Evolutionary conservation across 176 grass and related monocot species (phyloP).

Genomic region (barley (Hordeum vulgare)): MorexV3_pseudomolecules_assembly NC_058520.1:417437858-417438357

Average conservation of each 20-base stretch:
- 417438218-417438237: conserved; percentile 85
- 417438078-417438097: conserved; percentile 83
- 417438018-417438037: neutral
- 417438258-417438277: conserved; percentile 94
- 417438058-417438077: conserved; percentile 64
- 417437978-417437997: neutral
- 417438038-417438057: neutral
- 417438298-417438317: conserved; percentile 46
- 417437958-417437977: neutral
- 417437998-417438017: neutral
- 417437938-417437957: neutral
- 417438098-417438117: conserved; percentile 37
- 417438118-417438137: conserved; percentile 56
- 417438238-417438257: conserved; percentile 97
- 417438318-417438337: neutral
- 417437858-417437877: neutral
- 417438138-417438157: conserved; percentile 50
- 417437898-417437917: neutral
- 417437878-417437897: neutral
- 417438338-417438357: neutral
- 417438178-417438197: conserved; percentile 80
- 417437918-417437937: neutral
- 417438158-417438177: conserved; percentile 47
- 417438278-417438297: conserved; percentile 95
- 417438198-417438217: conserved; percentile 95